Conservation (phyloP, 2,329 filamentous ascomycete species). For the Gyromitra esculenta region DNA sequence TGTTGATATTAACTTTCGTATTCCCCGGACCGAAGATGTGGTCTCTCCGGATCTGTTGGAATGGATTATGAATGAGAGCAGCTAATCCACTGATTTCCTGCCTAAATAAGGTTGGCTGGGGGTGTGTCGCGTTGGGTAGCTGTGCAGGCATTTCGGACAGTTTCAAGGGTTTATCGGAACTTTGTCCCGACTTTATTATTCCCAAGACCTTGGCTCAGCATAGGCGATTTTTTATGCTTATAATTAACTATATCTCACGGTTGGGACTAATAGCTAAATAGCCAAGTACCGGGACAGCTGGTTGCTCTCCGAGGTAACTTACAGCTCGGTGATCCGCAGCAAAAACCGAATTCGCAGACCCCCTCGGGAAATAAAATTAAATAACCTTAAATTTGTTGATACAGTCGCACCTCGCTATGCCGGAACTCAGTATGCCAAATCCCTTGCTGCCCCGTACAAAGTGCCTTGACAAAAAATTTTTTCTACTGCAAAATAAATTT, state of each 20-base stretch:
- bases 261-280: background rate
- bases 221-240: slow-evolving; percentile 10
- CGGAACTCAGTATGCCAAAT: too few relatives aligned
- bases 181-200: slow-evolving; percentile 7
- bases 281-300: too few relatives aligned
- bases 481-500: too few relatives aligned
- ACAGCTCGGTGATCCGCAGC: background rate
- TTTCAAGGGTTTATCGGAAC: slow-evolving; percentile 22
- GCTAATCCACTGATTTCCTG: slow-evolving; percentile 15
- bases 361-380: background rate
- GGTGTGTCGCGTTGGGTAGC: background rate
- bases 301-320: background rate
- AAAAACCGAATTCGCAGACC: background rate
- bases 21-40: slow-evolving; percentile 7
- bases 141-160: slow-evolving; percentile 1
- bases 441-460: too few relatives aligned
- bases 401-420: too few relatives aligned
- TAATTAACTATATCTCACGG: background rate
- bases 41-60: slow-evolving; percentile 8
- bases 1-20: slow-evolving; percentile 20
- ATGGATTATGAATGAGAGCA: background rate
- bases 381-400: background rate
- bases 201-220: slow-evolving; percentile 31
- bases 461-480: too few relatives aligned
- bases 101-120: slow-evolving; percentile 28